phyloP scores from a whole-genome alignment of 306 rosid species.

The Quercus parvula region DNA sequence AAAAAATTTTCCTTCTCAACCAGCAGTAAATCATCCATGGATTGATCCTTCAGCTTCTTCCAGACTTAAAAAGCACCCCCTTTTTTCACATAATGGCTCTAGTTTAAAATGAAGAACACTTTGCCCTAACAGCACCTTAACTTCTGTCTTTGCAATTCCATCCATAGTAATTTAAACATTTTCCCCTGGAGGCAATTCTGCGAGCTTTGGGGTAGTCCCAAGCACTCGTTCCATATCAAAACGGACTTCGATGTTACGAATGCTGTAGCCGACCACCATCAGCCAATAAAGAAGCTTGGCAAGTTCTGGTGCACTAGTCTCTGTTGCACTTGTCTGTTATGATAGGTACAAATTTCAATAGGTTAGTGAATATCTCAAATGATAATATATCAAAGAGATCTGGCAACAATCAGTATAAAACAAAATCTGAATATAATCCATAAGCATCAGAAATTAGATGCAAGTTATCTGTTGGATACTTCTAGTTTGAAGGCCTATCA shows the following conservation, averaged over 20 bases:
- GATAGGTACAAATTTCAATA: conserved; percentile 7
- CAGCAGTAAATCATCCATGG: conserved; percentile 1
- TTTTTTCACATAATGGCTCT: not conserved
- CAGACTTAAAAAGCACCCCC: conserved; percentile 1
- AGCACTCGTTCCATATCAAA: conserved; percentile 96
- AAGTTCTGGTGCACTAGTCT: conserved; percentile 80
- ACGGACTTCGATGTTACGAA: conserved; percentile 95
- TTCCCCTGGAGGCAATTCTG: conserved; percentile 95
- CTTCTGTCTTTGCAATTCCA: not conserved
- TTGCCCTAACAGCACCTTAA: conserved; percentile 1
- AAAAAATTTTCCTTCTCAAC: conserved; percentile 20
- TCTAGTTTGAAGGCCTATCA: not conserved
- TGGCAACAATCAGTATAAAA: not conserved
- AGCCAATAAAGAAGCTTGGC: conserved; percentile 90
- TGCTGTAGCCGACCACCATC: conserved; percentile 95
- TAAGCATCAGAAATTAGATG: not conserved
- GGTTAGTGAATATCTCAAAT: conserved; percentile 7
- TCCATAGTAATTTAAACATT: conserved; percentile 32
- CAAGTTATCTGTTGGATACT: not conserved
- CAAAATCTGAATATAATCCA: not conserved
- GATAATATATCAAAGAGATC: not conserved
- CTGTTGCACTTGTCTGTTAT: conserved; percentile 65
- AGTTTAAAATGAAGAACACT: conserved; percentile 9
- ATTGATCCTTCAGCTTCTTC: conserved; percentile 17
- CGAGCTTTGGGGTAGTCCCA: conserved; percentile 73